These are phyloP conservation scores for Hamigera avellanea DNA, from an alignment of 495 filamentous ascomycete species.

Conservation along the genomic window DNA sequence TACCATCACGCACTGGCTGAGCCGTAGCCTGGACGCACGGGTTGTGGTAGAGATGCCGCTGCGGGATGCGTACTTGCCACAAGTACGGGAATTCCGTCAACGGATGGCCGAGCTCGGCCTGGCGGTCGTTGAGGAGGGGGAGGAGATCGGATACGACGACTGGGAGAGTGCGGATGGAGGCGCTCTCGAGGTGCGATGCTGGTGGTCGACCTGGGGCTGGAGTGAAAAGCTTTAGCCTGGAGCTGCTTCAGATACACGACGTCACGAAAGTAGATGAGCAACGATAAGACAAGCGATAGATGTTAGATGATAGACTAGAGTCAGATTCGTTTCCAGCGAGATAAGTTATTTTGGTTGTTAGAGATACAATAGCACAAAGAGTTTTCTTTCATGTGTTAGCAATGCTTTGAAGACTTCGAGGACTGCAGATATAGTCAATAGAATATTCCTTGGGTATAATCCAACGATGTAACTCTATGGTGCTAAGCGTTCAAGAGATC, in stretches of 20 bases:
- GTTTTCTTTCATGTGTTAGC: too few relatives aligned
- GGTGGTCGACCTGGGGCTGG: slow-evolving; percentile 57
- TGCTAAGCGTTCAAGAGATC: too few relatives aligned
- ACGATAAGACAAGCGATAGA: slow-evolving; percentile 20
- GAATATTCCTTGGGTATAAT: too few relatives aligned
- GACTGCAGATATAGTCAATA: too few relatives aligned
- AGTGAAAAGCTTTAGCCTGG: slow-evolving; percentile 26
- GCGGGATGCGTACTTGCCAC: slow-evolving; percentile 42
- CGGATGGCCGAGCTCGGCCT: slow-evolving; percentile 45
- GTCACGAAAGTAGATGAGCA: slow-evolving; percentile 23
- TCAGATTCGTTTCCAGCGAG: too few relatives aligned
- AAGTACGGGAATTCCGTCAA: slow-evolving; percentile 41
- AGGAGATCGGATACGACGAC: slow-evolving; percentile 58
- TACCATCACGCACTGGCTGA: slow-evolving; percentile 44
- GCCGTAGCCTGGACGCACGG: slow-evolving; percentile 28
- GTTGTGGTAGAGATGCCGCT: slow-evolving; percentile 57
- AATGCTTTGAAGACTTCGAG: too few relatives aligned
- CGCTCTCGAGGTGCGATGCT: slow-evolving; percentile 45
- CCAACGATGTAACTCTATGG: too few relatives aligned
- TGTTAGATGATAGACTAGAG: slow-evolving; percentile 6
- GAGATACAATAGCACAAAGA: too few relatives aligned
- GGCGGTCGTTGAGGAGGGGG: slow-evolving; percentile 41
- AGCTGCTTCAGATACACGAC: slow-evolving; percentile 11
- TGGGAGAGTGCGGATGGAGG: slow-evolving; percentile 45
- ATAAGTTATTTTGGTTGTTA: too few relatives aligned